Evolutionary conservation across 78 protist species (phyloP).

Genomic region (Pelomyxa schiedti): DNA sequence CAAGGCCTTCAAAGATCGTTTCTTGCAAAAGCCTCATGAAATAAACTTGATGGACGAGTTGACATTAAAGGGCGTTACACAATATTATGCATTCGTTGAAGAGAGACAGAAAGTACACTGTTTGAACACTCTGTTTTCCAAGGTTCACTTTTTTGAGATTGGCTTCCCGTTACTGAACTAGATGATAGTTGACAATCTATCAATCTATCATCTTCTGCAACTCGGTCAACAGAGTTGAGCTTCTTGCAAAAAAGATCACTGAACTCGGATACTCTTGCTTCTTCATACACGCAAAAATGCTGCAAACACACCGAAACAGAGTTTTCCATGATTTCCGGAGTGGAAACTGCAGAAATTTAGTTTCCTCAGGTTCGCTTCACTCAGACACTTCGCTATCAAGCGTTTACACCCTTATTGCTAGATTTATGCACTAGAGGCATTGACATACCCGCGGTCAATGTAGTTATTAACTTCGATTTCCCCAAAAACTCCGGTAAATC

Average conservation of each 20-base stretch:
- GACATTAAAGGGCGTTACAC: constrained; percentile 94
- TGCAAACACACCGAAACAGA: constrained; percentile 88
- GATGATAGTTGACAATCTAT: constrained; percentile 78
- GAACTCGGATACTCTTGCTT: constrained; percentile 92
- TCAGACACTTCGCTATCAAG: not conserved
- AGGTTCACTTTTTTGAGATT: constrained; percentile 14
- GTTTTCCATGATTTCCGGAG: constrained; percentile 96
- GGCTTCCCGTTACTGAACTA: not conserved
- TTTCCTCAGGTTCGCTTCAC: constrained; percentile 68
- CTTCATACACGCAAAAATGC: constrained; percentile 97
- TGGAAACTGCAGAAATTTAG: constrained; percentile 94
- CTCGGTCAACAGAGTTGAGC: constrained; percentile 89
- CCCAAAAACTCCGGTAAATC: constrained; percentile 83
- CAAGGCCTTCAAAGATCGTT: constrained; percentile 56
- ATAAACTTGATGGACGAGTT: constrained; percentile 97
- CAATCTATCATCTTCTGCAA: constrained; percentile 98
- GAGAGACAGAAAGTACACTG: constrained; percentile 95
- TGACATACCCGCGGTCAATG: constrained; percentile 96
- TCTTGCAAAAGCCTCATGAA: constrained; percentile 74
- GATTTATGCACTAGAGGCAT: constrained; percentile 94
- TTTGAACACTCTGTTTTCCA: constrained; percentile 88
- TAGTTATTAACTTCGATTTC: constrained; percentile 98
- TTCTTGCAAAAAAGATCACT: constrained; percentile 87
- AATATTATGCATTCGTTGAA: constrained; percentile 96
- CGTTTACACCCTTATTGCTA: not conserved